Evolutionary conservation across 2,329 filamentous ascomycete genomes (phyloP).

Genomic region (Fusarium falciforme): DNA sequence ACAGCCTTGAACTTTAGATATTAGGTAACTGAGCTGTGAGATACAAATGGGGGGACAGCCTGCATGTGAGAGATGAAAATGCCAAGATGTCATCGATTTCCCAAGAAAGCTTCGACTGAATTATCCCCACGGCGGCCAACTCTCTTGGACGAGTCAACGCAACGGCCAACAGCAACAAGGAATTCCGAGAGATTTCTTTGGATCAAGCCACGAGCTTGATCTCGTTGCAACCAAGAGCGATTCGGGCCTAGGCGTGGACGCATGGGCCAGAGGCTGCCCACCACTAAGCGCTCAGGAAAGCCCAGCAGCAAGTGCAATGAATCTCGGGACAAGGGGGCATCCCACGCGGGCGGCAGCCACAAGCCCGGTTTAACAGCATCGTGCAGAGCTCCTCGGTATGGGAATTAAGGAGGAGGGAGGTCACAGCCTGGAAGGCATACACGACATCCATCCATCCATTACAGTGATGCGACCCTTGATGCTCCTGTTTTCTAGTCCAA

Average conservation of each 20-base stretch:
- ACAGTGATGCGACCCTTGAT: neutral
- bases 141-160: neutral
- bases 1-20: neutral
- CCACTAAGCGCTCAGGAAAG: conserved; percentile 13
- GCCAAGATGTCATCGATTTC: conserved; percentile 13
- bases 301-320: neutral
- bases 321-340: conserved; percentile 22
- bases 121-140: neutral
- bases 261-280: conserved; percentile 17
- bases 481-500: neutral
- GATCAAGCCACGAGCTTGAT: conserved; percentile 12
- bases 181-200: conserved; percentile 6
- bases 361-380: neutral
- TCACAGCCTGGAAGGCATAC: neutral
- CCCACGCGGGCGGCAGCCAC: conserved; percentile 15
- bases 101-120: conserved; percentile 13
- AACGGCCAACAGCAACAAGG: neutral
- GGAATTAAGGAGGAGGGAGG: neutral
- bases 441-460: neutral
- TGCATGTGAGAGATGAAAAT: neutral
- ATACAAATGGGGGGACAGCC: neutral
- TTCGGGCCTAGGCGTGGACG: conserved; percentile 10
- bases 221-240: conserved; percentile 9
- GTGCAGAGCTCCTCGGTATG: neutral
- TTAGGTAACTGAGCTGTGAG: neutral